Conservation (phyloP, 78 protist species). For the Chrysochromulina tobinii region DNA sequence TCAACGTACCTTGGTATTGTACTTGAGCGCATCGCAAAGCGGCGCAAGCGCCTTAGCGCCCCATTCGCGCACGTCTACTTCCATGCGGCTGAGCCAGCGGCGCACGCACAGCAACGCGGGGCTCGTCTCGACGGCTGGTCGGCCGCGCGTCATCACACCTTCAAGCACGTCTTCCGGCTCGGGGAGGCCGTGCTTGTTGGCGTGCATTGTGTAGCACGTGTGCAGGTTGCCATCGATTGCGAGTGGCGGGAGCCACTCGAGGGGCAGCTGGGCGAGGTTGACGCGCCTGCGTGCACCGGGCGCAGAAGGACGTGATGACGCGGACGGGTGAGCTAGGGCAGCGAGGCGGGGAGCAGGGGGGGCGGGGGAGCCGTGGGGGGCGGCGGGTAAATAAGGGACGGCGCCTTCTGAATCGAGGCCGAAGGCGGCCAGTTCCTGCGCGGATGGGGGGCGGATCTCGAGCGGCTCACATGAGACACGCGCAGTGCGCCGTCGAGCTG, state of each 20-base stretch:
- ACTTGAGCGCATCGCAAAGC: background rate
- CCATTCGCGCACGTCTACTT: background rate
- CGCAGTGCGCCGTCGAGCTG: too few relatives aligned
- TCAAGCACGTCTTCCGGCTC: background rate
- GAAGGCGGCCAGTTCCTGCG: too few relatives aligned
- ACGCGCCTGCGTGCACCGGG: background rate
- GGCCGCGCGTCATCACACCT: background rate
- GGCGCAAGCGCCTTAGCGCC: background rate
- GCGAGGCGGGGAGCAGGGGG: too few relatives aligned
- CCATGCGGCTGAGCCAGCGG: background rate
- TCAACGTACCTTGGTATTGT: background rate
- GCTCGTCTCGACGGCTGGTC: background rate
- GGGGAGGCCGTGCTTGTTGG: background rate
- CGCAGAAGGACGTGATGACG: too few relatives aligned
- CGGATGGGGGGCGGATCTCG: too few relatives aligned
- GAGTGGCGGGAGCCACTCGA: background rate
- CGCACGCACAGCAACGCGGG: background rate
- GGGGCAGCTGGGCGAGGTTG: background rate
- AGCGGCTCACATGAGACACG: too few relatives aligned
- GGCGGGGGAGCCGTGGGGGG: too few relatives aligned
- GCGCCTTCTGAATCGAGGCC: too few relatives aligned
- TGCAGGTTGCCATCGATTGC: constrained; percentile 23
- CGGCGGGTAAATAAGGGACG: too few relatives aligned
- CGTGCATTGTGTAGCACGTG: background rate
- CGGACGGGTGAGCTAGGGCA: too few relatives aligned